phyloP scores from a whole-genome alignment of 257 asterid genomes.

The Petunia axillaris region DNA sequence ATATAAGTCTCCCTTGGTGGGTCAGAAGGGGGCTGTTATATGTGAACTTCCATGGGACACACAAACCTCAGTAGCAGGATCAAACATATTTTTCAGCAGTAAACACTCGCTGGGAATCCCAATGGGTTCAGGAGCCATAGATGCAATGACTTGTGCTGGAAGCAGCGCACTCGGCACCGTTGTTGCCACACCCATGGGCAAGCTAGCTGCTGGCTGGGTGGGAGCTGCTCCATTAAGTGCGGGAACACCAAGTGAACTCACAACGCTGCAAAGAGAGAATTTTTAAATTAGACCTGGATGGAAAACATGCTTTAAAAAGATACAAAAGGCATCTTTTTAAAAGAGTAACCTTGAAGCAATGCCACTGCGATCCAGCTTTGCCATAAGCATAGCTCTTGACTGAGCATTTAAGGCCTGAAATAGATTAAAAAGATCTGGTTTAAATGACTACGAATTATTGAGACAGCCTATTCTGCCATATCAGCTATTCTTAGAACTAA shows the following conservation, averaged over 20 bases:
- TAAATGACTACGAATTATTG: too few species aligned
- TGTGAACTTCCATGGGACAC: not conserved
- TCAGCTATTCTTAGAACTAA: too few species aligned
- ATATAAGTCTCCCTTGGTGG: not conserved
- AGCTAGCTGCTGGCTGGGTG: slow-evolving; percentile 56
- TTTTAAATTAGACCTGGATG: slow-evolving; percentile 1
- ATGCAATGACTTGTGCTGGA: slow-evolving; percentile 55
- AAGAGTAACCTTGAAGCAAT: slow-evolving; percentile 66
- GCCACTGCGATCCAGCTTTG: slow-evolving; percentile 93
- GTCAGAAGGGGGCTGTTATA: not conserved
- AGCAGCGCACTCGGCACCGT: slow-evolving; percentile 45
- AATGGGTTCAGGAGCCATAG: slow-evolving; percentile 83
- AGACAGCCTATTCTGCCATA: too few species aligned
- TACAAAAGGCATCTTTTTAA: too few species aligned
- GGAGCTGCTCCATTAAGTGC: slow-evolving; percentile 70
- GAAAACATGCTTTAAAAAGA: not conserved
- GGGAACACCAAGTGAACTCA: slow-evolving; percentile 71
- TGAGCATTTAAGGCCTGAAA: slow-evolving; percentile 91
- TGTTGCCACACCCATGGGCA: slow-evolving; percentile 69
- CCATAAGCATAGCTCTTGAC: slow-evolving; percentile 96
- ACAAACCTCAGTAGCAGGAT: slow-evolving; percentile 89
- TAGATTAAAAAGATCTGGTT: too few species aligned
- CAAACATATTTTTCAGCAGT: slow-evolving; percentile 95
- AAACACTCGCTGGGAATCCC: slow-evolving; percentile 96
- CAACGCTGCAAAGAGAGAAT: slow-evolving; percentile 51